These are phyloP conservation scores for Simplicillium aogashimaense DNA, from an alignment of 2,329 filamentous ascomycete species.

Conservation along the genomic window DNA sequence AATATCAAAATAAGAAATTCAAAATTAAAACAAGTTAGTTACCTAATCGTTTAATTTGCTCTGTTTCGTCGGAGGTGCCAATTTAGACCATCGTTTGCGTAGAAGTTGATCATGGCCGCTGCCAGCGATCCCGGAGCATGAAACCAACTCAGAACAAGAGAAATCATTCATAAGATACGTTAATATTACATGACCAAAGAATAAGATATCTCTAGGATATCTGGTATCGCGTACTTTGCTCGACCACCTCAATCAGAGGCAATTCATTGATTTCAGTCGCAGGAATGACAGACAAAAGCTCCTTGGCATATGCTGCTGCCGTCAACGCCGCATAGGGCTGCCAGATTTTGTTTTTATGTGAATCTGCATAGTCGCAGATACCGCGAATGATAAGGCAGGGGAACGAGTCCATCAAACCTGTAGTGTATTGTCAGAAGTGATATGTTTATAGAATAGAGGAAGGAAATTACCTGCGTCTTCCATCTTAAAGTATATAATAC, in stretches of 20 bases:
- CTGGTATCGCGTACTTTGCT: background rate
- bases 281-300: slow-evolving; percentile 7
- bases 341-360: slow-evolving; percentile 18
- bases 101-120: too few relatives aligned
- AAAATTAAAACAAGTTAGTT: too few relatives aligned
- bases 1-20: too few relatives aligned
- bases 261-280: background rate
- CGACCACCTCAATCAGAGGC: background rate
- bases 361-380: slow-evolving; percentile 22
- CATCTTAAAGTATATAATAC: background rate
- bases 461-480: background rate
- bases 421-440: background rate
- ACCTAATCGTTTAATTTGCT: too few relatives aligned
- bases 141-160: too few relatives aligned
- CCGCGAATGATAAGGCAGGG: slow-evolving; percentile 19
- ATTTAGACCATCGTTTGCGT: too few relatives aligned
- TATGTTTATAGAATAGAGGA: background rate
- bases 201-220: background rate
- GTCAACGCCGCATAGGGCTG: slow-evolving; percentile 15
- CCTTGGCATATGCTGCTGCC: slow-evolving; percentile 15
- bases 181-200: too few relatives aligned
- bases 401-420: slow-evolving; percentile 3
- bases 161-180: background rate
- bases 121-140: too few relatives aligned
- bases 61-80: too few relatives aligned